Conservation (phyloP, 768 basidiomycete species). For the Pisolithus orientalis region DNA sequence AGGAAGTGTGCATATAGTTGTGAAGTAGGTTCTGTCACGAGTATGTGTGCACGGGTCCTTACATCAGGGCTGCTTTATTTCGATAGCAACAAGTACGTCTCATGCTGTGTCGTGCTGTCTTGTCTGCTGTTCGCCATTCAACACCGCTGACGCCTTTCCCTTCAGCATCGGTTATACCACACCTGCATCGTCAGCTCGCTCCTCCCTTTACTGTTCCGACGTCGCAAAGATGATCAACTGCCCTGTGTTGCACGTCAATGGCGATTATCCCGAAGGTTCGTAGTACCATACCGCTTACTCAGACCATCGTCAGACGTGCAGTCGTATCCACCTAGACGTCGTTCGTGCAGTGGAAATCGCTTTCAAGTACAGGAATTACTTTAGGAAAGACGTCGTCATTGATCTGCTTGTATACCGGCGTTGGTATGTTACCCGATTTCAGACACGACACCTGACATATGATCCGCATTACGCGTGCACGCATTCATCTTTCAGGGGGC, state of each 20-base stretch:
- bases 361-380: constrained; percentile 79
- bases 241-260: constrained; percentile 87
- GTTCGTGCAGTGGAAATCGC: constrained; percentile 82
- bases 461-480: neutral
- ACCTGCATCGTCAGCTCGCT: constrained; percentile 76
- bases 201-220: constrained; percentile 84
- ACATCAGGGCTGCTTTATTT: neutral
- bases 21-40: constrained; percentile 55
- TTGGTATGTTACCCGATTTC: constrained; percentile 39
- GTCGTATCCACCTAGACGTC: constrained; percentile 53
- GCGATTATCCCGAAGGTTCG: constrained; percentile 79
- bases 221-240: constrained; percentile 87
- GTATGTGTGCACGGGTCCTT: neutral
- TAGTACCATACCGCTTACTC: neutral
- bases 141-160: neutral
- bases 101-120: neutral
- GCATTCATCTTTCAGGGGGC: constrained; percentile 44
- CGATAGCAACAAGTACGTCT: constrained; percentile 51
- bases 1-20: constrained; percentile 85
- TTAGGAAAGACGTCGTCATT: constrained; percentile 87
- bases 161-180: constrained; percentile 88
- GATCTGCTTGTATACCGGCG: constrained; percentile 86
- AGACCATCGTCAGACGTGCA: neutral
- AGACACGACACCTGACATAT: neutral
- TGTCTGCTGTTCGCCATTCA: neutral